Conservation (phyloP, 192 early-diverging fungal genomes). For the Helicostylum pulchrum region DNA sequence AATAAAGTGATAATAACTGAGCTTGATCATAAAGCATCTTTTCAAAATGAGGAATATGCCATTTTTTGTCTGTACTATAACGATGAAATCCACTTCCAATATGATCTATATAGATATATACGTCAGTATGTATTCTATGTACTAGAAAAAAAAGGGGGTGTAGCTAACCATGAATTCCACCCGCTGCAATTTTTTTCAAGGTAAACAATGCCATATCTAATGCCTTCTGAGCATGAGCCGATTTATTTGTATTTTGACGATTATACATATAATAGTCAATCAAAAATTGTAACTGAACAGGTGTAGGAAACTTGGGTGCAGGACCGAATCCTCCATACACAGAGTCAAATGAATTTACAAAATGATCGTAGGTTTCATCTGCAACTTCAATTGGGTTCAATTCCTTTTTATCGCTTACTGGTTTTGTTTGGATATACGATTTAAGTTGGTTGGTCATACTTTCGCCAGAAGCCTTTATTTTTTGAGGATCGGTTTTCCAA, state of each 20-base stretch:
- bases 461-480: conserved; percentile 32
- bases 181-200: conserved; percentile 39
- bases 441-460: conserved; percentile 42
- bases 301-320: conserved; percentile 64
- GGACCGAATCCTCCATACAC: conserved; percentile 54
- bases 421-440: conserved; percentile 19
- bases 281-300: conserved; percentile 53
- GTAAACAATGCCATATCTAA: conserved; percentile 42
- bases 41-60: conserved; percentile 70
- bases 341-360: conserved; percentile 39
- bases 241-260: conserved; percentile 5
- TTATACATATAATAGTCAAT: conserved; percentile 42
- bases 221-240: conserved; percentile 21
- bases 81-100: conserved; percentile 51
- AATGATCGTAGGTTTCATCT: conserved; percentile 38
- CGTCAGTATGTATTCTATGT: background rate
- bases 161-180: conserved; percentile 44
- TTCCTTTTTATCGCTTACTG: background rate
- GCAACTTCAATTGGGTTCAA: conserved; percentile 24
- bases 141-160: background rate
- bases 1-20: conserved; percentile 51
- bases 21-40: conserved; percentile 75
- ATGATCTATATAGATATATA: conserved; percentile 32
- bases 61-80: conserved; percentile 32
- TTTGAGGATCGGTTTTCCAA: conserved; percentile 40